phyloP scores from a whole-genome alignment of 106 monocot species.

The Dactylorhiza incarnata region DNA sequence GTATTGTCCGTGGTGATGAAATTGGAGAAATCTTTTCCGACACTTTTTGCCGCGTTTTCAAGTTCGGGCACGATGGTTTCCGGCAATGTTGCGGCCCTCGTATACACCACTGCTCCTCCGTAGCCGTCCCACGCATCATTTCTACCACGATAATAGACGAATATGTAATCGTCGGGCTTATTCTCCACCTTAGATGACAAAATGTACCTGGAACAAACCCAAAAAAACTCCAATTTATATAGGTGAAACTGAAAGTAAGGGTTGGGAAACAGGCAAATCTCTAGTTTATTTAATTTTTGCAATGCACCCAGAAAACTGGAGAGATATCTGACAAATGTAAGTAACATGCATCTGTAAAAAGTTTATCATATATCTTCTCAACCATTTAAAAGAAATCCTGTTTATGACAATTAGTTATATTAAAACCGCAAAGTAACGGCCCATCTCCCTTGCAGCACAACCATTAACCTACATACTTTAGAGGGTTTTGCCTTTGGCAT shows the following conservation, averaged over 20 bases:
- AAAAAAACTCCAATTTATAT: no score
- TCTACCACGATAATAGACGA: constrained; percentile 81
- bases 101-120: constrained; percentile 86
- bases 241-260: no score
- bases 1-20: constrained; percentile 85
- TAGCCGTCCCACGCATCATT: constrained; percentile 99
- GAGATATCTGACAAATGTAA: no score
- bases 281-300: no score
- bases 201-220: constrained; percentile 53
- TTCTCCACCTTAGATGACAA: constrained; percentile 78
- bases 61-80: constrained; percentile 69
- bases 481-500: background rate
- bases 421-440: background rate
- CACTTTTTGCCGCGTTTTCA: constrained; percentile 54
- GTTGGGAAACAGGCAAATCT: no score
- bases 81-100: constrained; percentile 63
- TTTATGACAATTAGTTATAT: background rate
- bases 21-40: constrained; percentile 63
- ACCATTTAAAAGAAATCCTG: no score
- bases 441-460: background rate
- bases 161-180: constrained; percentile 73
- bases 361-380: no score
- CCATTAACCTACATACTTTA: background rate
- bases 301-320: no score
- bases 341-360: no score